phyloP scores from a whole-genome alignment of 306 rosid species.

The Rubus parviflorus region DNA sequence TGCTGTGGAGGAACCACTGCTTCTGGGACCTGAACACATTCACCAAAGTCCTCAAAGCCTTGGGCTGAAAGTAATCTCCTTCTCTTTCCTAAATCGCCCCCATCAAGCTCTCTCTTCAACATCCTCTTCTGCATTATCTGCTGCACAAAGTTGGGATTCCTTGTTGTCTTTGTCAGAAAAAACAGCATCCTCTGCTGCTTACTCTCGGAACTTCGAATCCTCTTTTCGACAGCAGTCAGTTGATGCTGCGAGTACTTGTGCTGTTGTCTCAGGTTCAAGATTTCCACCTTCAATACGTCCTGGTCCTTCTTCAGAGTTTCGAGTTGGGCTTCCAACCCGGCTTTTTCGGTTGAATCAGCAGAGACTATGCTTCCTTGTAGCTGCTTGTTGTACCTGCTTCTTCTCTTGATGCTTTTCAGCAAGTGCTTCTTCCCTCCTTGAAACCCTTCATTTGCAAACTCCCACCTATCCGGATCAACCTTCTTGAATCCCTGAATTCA shows the following conservation, averaged over 20 bases:
- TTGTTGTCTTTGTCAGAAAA: slow-evolving; percentile 56
- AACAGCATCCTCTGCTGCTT: slow-evolving; percentile 61
- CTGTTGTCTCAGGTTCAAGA: slow-evolving; percentile 60
- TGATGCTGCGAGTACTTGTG: slow-evolving; percentile 53
- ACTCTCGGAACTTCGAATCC: slow-evolving; percentile 45
- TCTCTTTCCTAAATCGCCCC: slow-evolving; percentile 46
- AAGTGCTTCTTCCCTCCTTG: slow-evolving; percentile 82
- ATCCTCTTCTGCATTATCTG: slow-evolving; percentile 48
- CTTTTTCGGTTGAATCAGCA: slow-evolving; percentile 35
- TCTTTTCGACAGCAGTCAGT: slow-evolving; percentile 49
- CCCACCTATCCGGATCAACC: slow-evolving; percentile 85
- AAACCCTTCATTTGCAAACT: slow-evolving; percentile 89
- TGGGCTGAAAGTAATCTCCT: slow-evolving; percentile 47
- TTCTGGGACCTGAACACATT: slow-evolving; percentile 37
- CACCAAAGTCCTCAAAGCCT: slow-evolving; percentile 30
- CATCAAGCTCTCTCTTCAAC: slow-evolving; percentile 48
- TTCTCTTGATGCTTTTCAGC: slow-evolving; percentile 82
- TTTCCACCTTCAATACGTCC: slow-evolving; percentile 53
- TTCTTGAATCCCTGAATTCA: slow-evolving; percentile 76
- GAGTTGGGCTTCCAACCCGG: slow-evolving; percentile 50
- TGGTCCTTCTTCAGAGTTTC: slow-evolving; percentile 66
- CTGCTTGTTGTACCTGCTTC: slow-evolving; percentile 48
- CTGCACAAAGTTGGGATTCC: slow-evolving; percentile 41
- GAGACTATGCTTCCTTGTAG: slow-evolving; percentile 28
- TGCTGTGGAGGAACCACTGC: slow-evolving; percentile 14